Evolutionary conservation across 345 rosid species (phyloP), one percentile per base, ranked within the genome.

Genomic region (Citrus maxima): DNA sequence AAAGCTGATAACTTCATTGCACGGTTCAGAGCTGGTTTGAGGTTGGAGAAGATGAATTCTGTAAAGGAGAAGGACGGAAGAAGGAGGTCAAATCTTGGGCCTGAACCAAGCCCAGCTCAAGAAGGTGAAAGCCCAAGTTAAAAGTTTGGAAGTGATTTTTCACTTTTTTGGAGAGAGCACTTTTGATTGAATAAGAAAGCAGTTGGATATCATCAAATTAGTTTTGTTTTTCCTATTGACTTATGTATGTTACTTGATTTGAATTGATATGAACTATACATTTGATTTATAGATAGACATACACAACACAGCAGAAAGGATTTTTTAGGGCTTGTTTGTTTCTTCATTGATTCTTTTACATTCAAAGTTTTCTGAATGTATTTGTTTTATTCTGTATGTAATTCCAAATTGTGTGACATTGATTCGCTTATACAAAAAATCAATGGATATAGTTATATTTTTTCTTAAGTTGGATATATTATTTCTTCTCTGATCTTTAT

Each of bases 1-100:
- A 92, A 95, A 77, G 98, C 98, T 4, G 94, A 90, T 72, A 81
- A 89, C 65, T 95, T 95, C 90, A 93, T 95, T 58, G 92, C 95
- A 24, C 89, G 86, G 67, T 91, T 93, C 84, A 92, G 93, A 73
- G 95, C 95, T 58, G 95, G 94, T 14, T 82, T 93, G 85, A 87
- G 69, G 75, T 62, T 88, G 87, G 97, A 95, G 90, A 95, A 87
- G 88, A 62, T 84, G 67, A 90, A 95, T 77, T 91, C 98, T 18
- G 81, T 73, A 7, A 86, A 82, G 74, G 83, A 69, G 78, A 83
- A 77, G 60, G 55, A 54, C 4, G 67, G 78, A n/a, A 62, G 76
- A 49, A 83, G 81, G 40, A 86, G 88, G 71, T 95, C 98, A 49
- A 93, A 90, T 61, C 89, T 93, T 72, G 95, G 95, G 70, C 97